Base-by-base conservation (phyloP, 805 yeast species). In the Martiniozyma abietophila region DNA sequence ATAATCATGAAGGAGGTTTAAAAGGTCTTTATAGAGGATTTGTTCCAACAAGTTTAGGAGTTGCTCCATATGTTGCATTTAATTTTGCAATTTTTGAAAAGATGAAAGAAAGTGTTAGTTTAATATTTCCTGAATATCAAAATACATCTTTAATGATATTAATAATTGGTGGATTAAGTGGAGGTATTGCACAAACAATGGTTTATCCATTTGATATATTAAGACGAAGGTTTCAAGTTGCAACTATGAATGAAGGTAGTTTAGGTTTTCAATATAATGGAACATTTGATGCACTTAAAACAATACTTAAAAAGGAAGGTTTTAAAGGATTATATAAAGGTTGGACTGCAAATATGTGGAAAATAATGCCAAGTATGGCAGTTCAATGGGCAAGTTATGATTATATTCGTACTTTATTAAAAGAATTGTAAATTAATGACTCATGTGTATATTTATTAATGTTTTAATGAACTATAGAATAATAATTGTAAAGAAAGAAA, bases 321-420 rank as follows among this genome's bases (percentile, higher is more conserved):
- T 61, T 67, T 31, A 61, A 54, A 28, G 89, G 88, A 1, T 71
- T 80, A 25, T 80, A 78, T 59, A 78, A 73, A 48, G 89, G 89
- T 0, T 63, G 80, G 54, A 67, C 76, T 3, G 92, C 94, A 2
- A 85, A 85, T 51, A 64, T 84, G 53, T 78, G 82, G 65, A 89
- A 88, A 53, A 92, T 89, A 4, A 81, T 85, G 30, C 96, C 97
- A 0, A 77, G 92, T 10, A 89, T 92, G 88, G 97, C 97, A 4
- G 85, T 88, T 12, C 84, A 89, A 40, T 89, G 96, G 95, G 64
- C 86, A 46, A 75, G 82, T 41, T 79, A 75, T 54, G 97, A 94
- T 45, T 58, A 78, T 21, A 64, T 83, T 33, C 74, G 76, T 46
- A 81, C 73, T 15, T 38, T 42, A 41, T 27, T 61, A 16, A 10